A percentile compares a stretch with the other conserved stretches of the same genome.
phyloP scores from a whole-genome alignment of 2,329 filamentous ascomycete species.

The Arthrobotrys musiformis region DNA sequence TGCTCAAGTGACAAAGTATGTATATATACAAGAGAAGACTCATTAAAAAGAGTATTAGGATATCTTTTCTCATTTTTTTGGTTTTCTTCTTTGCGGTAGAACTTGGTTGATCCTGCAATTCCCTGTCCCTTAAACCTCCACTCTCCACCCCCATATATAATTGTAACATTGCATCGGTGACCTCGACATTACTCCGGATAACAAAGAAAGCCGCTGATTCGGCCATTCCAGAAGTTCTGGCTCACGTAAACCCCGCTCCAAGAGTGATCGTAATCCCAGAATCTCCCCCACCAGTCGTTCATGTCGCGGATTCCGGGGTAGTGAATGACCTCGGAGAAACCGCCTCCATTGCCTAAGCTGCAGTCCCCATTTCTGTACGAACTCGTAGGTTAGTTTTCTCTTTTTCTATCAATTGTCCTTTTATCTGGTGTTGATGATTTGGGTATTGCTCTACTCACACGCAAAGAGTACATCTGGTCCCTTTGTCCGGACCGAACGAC shows the following conservation, averaged over 20 bases:
- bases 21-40: conserved; percentile 8
- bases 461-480: conserved; percentile 41
- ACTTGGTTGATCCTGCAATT: not conserved
- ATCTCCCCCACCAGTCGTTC: not conserved
- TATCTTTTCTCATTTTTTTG: too few relatives aligned
- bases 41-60: conserved; percentile 2
- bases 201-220: conserved; percentile 39
- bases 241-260: conserved; percentile 5
- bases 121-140: not conserved
- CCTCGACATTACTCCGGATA: conserved; percentile 33
- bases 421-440: too few relatives aligned
- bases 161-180: too few relatives aligned
- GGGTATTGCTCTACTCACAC: conserved; percentile 25
- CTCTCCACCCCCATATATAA: not conserved
- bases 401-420: not conserved
- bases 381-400: not conserved
- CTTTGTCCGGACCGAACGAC: conserved; percentile 41
- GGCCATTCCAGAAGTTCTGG: conserved; percentile 19
- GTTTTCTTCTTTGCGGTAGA: not conserved
- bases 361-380: conserved; percentile 29
- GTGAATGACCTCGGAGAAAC: conserved; percentile 34
- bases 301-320: conserved; percentile 29
- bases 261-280: conserved; percentile 23
- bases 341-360: conserved; percentile 17
- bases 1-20: not conserved